Percentiles rank a stretch among this genome's conserved stretches.
phyloP scores from a whole-genome alignment of 257 asterid genomes.

The Handroanthus guayacan region DNA sequence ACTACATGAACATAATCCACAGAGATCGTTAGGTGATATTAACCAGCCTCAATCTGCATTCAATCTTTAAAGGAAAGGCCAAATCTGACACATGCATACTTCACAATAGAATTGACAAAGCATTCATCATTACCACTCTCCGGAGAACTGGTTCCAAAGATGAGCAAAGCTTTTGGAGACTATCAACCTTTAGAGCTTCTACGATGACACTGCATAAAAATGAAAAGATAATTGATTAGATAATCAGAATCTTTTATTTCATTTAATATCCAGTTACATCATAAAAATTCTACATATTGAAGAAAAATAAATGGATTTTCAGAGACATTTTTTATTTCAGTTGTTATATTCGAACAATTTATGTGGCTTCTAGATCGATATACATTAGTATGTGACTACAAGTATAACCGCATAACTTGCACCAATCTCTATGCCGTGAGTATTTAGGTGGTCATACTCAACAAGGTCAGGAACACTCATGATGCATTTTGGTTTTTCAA shows the following conservation, averaged over 20 bases:
- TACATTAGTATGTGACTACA: too few relatives aligned
- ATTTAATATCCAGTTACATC: not conserved
- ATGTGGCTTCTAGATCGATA: too few relatives aligned
- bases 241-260: not conserved
- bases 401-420: too few relatives aligned
- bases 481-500: not conserved
- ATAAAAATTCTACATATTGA: not conserved
- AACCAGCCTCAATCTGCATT: constrained; percentile 16
- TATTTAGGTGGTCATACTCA: too few relatives aligned
- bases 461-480: not conserved
- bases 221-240: constrained; percentile 14
- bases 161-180: constrained; percentile 88
- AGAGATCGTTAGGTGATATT: not conserved
- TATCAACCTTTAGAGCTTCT: constrained; percentile 87
- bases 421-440: too few relatives aligned
- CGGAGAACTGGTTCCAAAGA: constrained; percentile 89
- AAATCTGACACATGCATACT: not conserved
- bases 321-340: too few relatives aligned
- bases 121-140: constrained; percentile 69
- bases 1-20: too few relatives aligned
- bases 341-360: too few relatives aligned
- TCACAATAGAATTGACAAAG: constrained; percentile 21
- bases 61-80: constrained; percentile 6
- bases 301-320: too few relatives aligned
- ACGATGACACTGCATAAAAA: constrained; percentile 73